Percentiles rank a stretch among this genome's conserved stretches.
phyloP scores from a whole-genome alignment of 2,329 filamentous ascomycete genomes.

The Fusarium marasasianum region DNA sequence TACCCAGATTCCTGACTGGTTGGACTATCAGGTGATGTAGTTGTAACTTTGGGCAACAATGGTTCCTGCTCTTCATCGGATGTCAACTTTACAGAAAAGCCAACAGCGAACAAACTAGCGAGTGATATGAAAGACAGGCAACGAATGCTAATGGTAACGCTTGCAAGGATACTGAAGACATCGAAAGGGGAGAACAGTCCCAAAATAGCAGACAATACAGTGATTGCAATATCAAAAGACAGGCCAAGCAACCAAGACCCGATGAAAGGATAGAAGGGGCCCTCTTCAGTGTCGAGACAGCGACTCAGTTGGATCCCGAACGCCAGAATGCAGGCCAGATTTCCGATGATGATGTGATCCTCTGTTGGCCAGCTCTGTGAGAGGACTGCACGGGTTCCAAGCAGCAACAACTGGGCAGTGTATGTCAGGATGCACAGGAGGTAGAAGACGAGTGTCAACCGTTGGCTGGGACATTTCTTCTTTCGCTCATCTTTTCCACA shows the following conservation, averaged over 20 bases:
- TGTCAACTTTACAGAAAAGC: conserved; percentile 33
- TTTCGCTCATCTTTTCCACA: conserved; percentile 39
- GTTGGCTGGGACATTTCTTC: conserved; percentile 31
- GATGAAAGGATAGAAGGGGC: conserved; percentile 70
- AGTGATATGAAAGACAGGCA: conserved; percentile 34
- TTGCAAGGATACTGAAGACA: conserved; percentile 40
- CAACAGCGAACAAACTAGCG: conserved; percentile 17
- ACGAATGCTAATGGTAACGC: conserved; percentile 27
- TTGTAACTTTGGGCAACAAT: conserved; percentile 55
- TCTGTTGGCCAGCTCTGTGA: conserved; percentile 53
- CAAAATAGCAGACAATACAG: conserved; percentile 41
- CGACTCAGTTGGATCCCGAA: conserved; percentile 69
- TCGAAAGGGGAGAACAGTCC: neutral
- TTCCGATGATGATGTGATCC: conserved; percentile 63
- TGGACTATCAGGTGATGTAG: conserved; percentile 36
- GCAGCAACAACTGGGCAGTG: conserved; percentile 55
- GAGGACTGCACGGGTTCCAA: conserved; percentile 50
- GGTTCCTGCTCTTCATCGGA: conserved; percentile 68
- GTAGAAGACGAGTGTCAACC: conserved; percentile 53
- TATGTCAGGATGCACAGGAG: conserved; percentile 57
- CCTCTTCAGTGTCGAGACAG: conserved; percentile 59
- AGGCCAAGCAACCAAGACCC: conserved; percentile 70
- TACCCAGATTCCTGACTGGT: conserved; percentile 48
- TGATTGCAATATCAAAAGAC: conserved; percentile 62
- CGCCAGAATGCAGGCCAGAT: conserved; percentile 69